Percentiles rank a stretch among this genome's conserved stretches.
phyloP scores from a whole-genome alignment of 1,284 basidiomycete genomes.

The Cutaneotrichosporon dermatis region DNA sequence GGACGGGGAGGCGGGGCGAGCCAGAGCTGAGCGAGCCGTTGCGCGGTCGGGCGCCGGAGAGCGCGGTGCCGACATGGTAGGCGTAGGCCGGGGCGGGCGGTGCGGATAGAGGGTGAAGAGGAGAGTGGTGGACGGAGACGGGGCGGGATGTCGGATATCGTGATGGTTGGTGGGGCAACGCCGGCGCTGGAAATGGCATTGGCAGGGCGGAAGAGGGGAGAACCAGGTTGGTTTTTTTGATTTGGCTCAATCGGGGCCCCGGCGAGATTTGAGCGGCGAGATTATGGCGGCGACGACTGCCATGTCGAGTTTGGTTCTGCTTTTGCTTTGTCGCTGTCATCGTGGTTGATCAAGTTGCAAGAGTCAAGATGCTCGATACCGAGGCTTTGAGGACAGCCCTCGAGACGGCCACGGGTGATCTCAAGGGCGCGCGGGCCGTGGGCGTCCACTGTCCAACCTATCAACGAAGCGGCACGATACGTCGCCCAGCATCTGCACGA shows the following conservation, averaged over 20 bases:
- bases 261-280: neutral
- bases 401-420: slow-evolving; percentile 1
- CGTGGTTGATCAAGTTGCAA: neutral
- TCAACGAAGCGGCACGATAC: slow-evolving; percentile 24
- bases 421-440: slow-evolving; percentile 6
- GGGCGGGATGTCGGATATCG: neutral
- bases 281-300: no score
- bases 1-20: no score
- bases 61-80: slow-evolving; percentile 19
- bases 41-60: neutral
- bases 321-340: no score
- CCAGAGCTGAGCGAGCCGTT: neutral
- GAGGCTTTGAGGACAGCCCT: slow-evolving; percentile 3
- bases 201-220: neutral
- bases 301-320: no score
- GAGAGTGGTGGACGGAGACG: neutral
- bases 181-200: neutral
- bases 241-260: neutral
- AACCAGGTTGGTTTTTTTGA: no score
- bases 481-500: slow-evolving; percentile 29
- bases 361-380: neutral
- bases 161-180: no score
- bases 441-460: slow-evolving; percentile 12
- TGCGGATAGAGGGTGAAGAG: slow-evolving; percentile 10
- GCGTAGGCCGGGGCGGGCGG: neutral